Evolutionary conservation across 2,329 filamentous ascomycete species (phyloP).

Genomic region (Ophiostoma quercus): DNA sequence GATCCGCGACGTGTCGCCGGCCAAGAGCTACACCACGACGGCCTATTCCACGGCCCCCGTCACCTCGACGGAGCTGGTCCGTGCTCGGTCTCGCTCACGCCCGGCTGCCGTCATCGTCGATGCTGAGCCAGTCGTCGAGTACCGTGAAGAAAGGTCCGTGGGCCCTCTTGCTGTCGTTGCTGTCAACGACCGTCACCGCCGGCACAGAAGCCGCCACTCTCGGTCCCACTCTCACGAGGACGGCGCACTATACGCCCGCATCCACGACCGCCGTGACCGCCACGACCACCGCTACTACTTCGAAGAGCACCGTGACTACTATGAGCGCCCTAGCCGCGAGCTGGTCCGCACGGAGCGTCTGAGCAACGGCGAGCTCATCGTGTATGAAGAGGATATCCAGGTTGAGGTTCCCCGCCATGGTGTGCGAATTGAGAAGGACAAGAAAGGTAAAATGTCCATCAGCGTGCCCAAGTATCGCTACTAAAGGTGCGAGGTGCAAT

Average conservation of each 20-base stretch:
- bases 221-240: slow-evolving; percentile 40
- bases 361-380: slow-evolving; percentile 56
- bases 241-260: slow-evolving; percentile 56
- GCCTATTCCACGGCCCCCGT: slow-evolving; percentile 27
- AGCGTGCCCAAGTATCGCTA: slow-evolving; percentile 66
- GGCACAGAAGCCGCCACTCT: slow-evolving; percentile 27
- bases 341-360: slow-evolving; percentile 53
- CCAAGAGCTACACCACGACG: slow-evolving; percentile 32
- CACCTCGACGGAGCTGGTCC: slow-evolving; percentile 12
- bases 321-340: slow-evolving; percentile 55
- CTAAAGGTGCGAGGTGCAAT: slow-evolving; percentile 42
- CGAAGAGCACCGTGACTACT: slow-evolving; percentile 62
- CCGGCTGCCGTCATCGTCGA: slow-evolving; percentile 42
- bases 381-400: slow-evolving; percentile 58
- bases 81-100: slow-evolving; percentile 28
- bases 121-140: slow-evolving; percentile 31
- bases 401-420: slow-evolving; percentile 51
- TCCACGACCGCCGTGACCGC: slow-evolving; percentile 68
- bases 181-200: slow-evolving; percentile 16
- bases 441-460: slow-evolving; percentile 92
- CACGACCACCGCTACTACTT: slow-evolving; percentile 37
- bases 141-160: slow-evolving; percentile 34
- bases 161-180: slow-evolving; percentile 42
- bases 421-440: slow-evolving; percentile 76
- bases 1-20: slow-evolving; percentile 47